Percentiles rank a stretch among this genome's conserved stretches.
phyloP scores from a whole-genome alignment of 495 filamentous ascomycete genomes.

The Neurospora pannonica region DNA sequence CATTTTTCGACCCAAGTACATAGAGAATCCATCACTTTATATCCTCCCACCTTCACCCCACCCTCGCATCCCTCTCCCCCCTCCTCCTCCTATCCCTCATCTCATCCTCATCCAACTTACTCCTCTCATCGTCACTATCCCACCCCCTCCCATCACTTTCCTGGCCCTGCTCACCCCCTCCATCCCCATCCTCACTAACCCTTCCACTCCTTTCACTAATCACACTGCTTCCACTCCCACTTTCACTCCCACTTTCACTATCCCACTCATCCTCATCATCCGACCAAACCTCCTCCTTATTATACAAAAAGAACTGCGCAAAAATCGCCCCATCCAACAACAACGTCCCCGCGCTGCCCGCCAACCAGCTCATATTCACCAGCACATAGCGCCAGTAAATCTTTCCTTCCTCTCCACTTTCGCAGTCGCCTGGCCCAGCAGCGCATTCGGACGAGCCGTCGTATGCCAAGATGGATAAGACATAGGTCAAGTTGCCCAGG shows the following conservation, averaged over 20 bases:
- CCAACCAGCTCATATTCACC: conserved; percentile 81
- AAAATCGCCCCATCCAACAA: conserved; percentile 79
- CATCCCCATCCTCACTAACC: conserved; percentile 20
- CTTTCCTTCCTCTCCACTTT: conserved; percentile 40
- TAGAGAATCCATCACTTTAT: not conserved
- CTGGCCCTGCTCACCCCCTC: conserved; percentile 17
- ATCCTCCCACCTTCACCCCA: not conserved
- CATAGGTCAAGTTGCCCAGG: conserved; percentile 87
- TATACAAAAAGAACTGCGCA: conserved; percentile 84
- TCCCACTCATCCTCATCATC: conserved; percentile 13
- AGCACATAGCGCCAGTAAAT: conserved; percentile 72
- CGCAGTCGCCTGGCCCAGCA: conserved; percentile 32
- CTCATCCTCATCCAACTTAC: conserved; percentile 15
- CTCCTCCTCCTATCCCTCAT: conserved; percentile 17
- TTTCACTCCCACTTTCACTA: conserved; percentile 6
- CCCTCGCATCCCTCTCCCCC: conserved; percentile 17
- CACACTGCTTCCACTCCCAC: conserved; percentile 5
- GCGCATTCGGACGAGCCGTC: conserved; percentile 47
- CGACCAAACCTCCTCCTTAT: conserved; percentile 11
- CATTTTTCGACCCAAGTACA: not conserved
- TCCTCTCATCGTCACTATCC: conserved; percentile 2
- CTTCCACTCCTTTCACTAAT: conserved; percentile 6
- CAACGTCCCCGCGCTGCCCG: conserved; percentile 82
- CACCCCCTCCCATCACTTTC: conserved; percentile 5
- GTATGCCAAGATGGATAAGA: conserved; percentile 82